Percentiles rank a stretch among this genome's conserved stretches.
These are phyloP conservation scores for Penicillium pulvis DNA, from an alignment of 495 filamentous ascomycete genomes.

Conservation along the genomic window DNA sequence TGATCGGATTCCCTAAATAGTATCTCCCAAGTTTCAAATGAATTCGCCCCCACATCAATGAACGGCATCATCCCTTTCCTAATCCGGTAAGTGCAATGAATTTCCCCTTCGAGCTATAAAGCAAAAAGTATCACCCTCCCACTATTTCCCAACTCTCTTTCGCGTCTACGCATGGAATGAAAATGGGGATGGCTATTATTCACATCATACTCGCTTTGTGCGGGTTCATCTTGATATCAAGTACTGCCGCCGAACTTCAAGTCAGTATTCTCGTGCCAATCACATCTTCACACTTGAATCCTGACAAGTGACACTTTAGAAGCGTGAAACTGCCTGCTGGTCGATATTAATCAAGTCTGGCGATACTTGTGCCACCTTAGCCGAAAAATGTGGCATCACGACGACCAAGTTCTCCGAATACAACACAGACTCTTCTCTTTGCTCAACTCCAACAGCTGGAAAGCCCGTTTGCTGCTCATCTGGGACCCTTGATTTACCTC, in stretches of 20 bases:
- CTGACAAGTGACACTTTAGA: background rate
- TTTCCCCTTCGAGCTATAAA: background rate
- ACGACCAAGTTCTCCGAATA: background rate
- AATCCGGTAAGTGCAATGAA: background rate
- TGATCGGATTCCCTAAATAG: background rate
- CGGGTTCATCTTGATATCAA: background rate
- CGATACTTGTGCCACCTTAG: slow-evolving; percentile 2
- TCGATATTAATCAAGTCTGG: background rate
- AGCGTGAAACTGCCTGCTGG: background rate
- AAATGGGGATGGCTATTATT: background rate
- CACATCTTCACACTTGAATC: background rate
- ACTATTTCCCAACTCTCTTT: background rate
- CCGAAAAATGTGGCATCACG: slow-evolving; percentile 2
- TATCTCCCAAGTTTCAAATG: background rate
- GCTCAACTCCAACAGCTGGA: background rate
- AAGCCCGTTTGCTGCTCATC: slow-evolving; percentile 4
- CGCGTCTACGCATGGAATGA: background rate
- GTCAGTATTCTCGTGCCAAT: background rate
- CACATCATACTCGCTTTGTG: background rate
- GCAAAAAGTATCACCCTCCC: background rate
- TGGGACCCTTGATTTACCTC: background rate
- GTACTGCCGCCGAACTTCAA: background rate
- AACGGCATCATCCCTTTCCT: background rate
- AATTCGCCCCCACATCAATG: background rate
- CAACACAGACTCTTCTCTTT: background rate